Conservation (phyloP, 345 rosid species). For the Viola odorata region DNA sequence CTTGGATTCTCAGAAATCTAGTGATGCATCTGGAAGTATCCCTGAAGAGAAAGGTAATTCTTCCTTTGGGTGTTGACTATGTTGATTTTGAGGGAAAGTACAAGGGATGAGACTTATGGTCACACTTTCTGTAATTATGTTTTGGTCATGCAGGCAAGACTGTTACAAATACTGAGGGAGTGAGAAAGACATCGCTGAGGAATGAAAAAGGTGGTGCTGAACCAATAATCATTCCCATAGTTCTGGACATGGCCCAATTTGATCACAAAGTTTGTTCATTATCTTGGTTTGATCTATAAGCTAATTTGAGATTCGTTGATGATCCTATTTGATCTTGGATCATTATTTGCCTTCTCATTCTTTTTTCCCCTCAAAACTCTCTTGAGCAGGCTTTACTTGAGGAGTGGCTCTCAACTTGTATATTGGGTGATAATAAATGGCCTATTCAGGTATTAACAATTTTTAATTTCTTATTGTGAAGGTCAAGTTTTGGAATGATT, state of each 20-base stretch:
- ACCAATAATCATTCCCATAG: constrained; percentile 78
- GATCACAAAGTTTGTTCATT: constrained; percentile 69
- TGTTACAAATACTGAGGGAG: constrained; percentile 30
- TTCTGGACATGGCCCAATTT: constrained; percentile 87
- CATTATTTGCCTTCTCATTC: too few relatives aligned
- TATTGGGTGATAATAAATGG: constrained; percentile 46
- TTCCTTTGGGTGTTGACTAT: constrained; percentile 3
- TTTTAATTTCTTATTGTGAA: not conserved
- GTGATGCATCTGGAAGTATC: constrained; percentile 32
- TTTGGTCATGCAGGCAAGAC: constrained; percentile 39
- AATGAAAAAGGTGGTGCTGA: constrained; percentile 67
- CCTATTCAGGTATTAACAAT: constrained; percentile 47
- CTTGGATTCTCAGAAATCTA: constrained; percentile 30
- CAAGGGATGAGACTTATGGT: constrained; percentile 3
- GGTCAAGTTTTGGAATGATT: too few relatives aligned
- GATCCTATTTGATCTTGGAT: not conserved
- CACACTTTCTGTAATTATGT: constrained; percentile 10
- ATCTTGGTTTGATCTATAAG: not conserved
- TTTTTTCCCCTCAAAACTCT: not conserved
- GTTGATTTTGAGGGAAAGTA: constrained; percentile 5
- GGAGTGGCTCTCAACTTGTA: constrained; percentile 76
- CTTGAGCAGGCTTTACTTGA: constrained; percentile 75
- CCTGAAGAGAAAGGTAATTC: constrained; percentile 36
- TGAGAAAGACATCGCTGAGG: constrained; percentile 20
- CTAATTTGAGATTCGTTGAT: not conserved